Evolutionary conservation across 768 basidiomycete genomes (phyloP).

Genomic region (Termitomyces sp.): DNA sequence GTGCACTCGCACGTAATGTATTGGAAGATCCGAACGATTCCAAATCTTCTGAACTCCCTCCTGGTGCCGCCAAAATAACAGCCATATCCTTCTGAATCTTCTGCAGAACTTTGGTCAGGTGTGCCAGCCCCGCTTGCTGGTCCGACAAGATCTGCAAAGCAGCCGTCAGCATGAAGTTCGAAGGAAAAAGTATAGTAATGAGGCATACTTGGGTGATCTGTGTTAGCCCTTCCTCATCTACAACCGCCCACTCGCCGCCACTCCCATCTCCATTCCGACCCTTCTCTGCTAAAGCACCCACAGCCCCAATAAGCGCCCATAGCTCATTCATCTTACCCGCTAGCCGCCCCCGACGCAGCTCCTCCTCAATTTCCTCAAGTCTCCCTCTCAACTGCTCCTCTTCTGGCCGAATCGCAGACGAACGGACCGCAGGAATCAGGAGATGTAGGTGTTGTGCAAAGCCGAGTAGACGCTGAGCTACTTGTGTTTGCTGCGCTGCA

Average conservation of each 20-base stretch:
- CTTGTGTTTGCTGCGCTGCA: slow-evolving; percentile 56
- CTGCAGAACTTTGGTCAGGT: slow-evolving; percentile 72
- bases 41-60: slow-evolving; percentile 12
- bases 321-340: slow-evolving; percentile 75
- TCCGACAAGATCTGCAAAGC: slow-evolving; percentile 57
- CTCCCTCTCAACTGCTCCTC: slow-evolving; percentile 70
- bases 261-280: slow-evolving; percentile 36
- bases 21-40: slow-evolving; percentile 29
- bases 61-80: slow-evolving; percentile 51
- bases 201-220: slow-evolving; percentile 63
- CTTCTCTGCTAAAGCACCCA: slow-evolving; percentile 55
- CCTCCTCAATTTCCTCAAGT: slow-evolving; percentile 72
- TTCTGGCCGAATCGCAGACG: slow-evolving; percentile 69
- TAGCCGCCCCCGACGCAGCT: slow-evolving; percentile 58
- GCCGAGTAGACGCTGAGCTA: slow-evolving; percentile 62
- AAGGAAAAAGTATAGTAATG: slow-evolving; percentile 1
- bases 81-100: slow-evolving; percentile 58
- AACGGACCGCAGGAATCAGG: slow-evolving; percentile 70
- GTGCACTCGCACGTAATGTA: slow-evolving; percentile 28
- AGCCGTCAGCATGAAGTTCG: neutral
- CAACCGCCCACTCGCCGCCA: slow-evolving; percentile 70
- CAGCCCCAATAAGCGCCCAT: slow-evolving; percentile 78
- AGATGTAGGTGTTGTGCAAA: slow-evolving; percentile 75
- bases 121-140: slow-evolving; percentile 75
- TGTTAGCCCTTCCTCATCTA: slow-evolving; percentile 77